Conservation (phyloP, 179 eudicot genomes). For the Patellifolia procumbens region DNA sequence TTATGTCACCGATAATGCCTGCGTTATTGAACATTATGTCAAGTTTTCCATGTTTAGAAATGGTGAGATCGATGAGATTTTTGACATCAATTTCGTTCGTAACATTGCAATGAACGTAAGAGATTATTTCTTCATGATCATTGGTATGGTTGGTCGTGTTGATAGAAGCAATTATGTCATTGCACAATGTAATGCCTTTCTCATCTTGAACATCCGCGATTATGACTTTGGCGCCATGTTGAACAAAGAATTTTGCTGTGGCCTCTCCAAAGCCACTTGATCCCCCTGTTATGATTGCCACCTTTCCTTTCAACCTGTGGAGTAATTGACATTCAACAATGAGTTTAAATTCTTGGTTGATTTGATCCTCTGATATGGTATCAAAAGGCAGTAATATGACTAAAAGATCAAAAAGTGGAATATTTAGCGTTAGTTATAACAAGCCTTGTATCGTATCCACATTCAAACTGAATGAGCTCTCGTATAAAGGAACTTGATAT, state of each 20-base stretch:
- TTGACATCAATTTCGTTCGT: constrained; percentile 30
- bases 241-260: constrained; percentile 48
- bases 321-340: too few relatives aligned
- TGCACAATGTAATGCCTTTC: constrained; percentile 30
- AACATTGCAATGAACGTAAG: constrained; percentile 40
- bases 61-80: constrained; percentile 25
- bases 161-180: constrained; percentile 26
- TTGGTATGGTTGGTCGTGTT: too few relatives aligned
- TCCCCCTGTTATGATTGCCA: constrained; percentile 67
- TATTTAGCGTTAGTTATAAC: too few relatives aligned
- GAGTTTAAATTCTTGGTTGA: too few relatives aligned
- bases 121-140: constrained; percentile 3
- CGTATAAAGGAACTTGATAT: too few relatives aligned
- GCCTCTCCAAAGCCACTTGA: constrained; percentile 72
- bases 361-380: too few relatives aligned
- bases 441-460: too few relatives aligned
- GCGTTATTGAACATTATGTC: constrained; percentile 50
- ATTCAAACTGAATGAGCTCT: too few relatives aligned
- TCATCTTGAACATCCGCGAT: constrained; percentile 62
- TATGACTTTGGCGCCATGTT: too few relatives aligned
- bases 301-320: constrained; percentile 51
- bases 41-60: constrained; percentile 37
- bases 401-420: too few relatives aligned
- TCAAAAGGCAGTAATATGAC: too few relatives aligned
- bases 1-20: constrained; percentile 28